Percentiles rank a stretch among this genome's conserved stretches.
Evolutionary conservation across 2,329 filamentous ascomycete genomes (phyloP).

Genomic region (Eutypa lata): DNA sequence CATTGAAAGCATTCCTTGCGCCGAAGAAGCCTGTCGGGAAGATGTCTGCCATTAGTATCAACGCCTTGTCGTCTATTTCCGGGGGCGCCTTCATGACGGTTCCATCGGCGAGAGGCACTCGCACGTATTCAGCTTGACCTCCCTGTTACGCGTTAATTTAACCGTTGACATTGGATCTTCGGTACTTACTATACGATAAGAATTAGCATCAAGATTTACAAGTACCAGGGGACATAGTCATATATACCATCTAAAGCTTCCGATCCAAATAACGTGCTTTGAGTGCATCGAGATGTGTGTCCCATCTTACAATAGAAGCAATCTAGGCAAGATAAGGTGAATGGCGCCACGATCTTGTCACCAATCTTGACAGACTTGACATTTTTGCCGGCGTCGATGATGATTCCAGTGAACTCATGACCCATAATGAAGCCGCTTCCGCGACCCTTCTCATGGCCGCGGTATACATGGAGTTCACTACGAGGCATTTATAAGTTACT

Average conservation of each 20-base stretch:
- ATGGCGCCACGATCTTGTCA: slow-evolving; percentile 78
- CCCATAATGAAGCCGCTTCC: slow-evolving; percentile 66
- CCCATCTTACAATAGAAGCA: slow-evolving; percentile 85
- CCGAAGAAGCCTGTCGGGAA: slow-evolving; percentile 87
- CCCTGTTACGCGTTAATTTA: neutral
- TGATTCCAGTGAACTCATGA: slow-evolving; percentile 81
- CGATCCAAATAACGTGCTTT: slow-evolving; percentile 69
- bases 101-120: slow-evolving; percentile 76
- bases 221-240: neutral
- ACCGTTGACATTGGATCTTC: too few species aligned
- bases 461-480: slow-evolving; percentile 83
- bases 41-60: slow-evolving; percentile 90
- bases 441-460: slow-evolving; percentile 69
- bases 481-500: slow-evolving; percentile 2
- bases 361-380: slow-evolving; percentile 70
- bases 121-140: slow-evolving; percentile 78
- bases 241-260: slow-evolving; percentile 59
- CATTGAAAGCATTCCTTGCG: slow-evolving; percentile 71
- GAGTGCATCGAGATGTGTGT: slow-evolving; percentile 72
- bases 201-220: neutral
- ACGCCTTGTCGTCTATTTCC: slow-evolving; percentile 67
- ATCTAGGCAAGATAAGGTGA: slow-evolving; percentile 72
- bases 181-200: neutral
- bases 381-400: slow-evolving; percentile 63
- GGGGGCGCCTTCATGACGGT: slow-evolving; percentile 74